Base-by-base conservation (phyloP, 2,329 filamentous ascomycete genomes). In the Juglanconis sp. region DNA sequence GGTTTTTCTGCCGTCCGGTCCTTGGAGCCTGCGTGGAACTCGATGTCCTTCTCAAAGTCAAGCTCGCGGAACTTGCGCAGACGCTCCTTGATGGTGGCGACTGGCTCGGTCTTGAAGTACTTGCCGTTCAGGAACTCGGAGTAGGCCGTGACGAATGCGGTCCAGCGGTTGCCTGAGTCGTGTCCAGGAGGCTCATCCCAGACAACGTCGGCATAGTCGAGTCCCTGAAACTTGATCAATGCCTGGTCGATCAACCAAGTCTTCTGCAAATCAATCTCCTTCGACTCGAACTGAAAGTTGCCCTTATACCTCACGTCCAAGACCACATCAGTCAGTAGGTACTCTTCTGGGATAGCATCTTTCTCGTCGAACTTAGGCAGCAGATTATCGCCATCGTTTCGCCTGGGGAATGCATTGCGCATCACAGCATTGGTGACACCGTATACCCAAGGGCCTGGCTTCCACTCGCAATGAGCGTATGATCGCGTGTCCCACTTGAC, bases 181-280 rank as follows among this genome's bases (percentile, higher is more conserved):
- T 84, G 80, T 2, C 79, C 75, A 0, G 94, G 94, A 0, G 92
- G 91, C 2, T 83, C 81, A 67, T 96, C 93, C 94, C 94, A 97
- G 0, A 96, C 92, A 1, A 87, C 85, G 61, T 97, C 92, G 64
- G 96, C 92, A 69, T 99, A 98, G 5, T 87, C 83, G 7, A 99
- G 82, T 11, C 95, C 95, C 73, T 96, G 92, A 73, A 93, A 98
- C 72, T 99, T 99, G 75, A 96, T 90, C 53, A 88, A 83, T 0
- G 92, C 88, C 67, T 87, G 83, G 53, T 86, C 81, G 30, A 99
- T 86, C 65, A 92, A 84, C 38, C 84, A 81, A 46, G 94, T 87
- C 4, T 89, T 86, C 42, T 82, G 82, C 62, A 92, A 79, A 68
- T 95, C 91, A 15, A 88, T 81, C 55, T 88, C 84, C 65, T 89